Base-by-base conservation (phyloP, 2,329 filamentous ascomycete species). In the Paraphoma sp. region DNA sequence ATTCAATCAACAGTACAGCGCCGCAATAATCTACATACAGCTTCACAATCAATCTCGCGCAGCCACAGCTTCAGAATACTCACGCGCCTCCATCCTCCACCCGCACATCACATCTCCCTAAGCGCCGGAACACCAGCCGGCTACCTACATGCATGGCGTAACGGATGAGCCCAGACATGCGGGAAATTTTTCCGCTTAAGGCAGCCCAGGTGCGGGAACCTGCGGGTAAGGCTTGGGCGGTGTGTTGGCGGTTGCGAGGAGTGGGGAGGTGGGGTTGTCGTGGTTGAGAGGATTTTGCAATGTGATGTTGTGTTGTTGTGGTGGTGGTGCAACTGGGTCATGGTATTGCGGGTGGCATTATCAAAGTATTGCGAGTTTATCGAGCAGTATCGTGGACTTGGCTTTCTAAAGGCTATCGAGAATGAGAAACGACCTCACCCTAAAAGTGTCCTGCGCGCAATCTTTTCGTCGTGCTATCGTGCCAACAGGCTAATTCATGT, bases 211-310 rank as follows among this genome's bases (percentile, higher is more conserved):
- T 46, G 43, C 48, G 48, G 48, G 52, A 38, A 41, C 16, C 29
- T 48, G 56, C 48, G 53, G 48, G 43, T 45, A 55, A 40, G 48
- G 56, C 45, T 43, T 33, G 45, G 48, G 56, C 45, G 52, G 56
- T 48, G 31, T 38, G 46, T 40, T 48, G 46, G 30, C 46, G n/a
- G 36, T 48, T 16, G 48, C 16, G 38, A 14, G 8, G 40, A 4
- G 4, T n/a, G 40, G 8, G 12, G n/a, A 17, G 8, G 48, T 41
- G 12, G 28, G 18, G 28, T 23, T 14, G 33, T 47, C 42, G 31
- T 17, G 11, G 49, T 17, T 42, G 40, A 14, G 16, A 8, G 40
- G 40, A 6, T n/a, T 11, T 11, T n/a, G 33, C 10, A 3, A 3
- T 11, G 33, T 3, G n/a, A n/a, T 38, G 33, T 11, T 38, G 33